Base-by-base conservation (phyloP, 1,139 yeast species). In the Yamadazyma diospyri region DNA sequence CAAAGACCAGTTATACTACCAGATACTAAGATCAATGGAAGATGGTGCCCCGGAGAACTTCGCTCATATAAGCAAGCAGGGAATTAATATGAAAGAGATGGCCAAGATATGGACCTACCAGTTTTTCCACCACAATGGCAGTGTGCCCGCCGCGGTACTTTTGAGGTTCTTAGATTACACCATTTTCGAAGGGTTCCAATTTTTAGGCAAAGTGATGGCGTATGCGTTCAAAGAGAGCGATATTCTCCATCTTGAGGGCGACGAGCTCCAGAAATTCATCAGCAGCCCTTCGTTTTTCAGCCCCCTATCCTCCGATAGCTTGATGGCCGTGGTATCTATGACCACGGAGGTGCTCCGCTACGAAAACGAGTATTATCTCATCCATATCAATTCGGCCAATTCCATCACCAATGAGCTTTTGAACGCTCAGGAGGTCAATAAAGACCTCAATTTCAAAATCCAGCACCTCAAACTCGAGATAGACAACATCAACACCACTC, bases 311-410 rank as follows among this genome's bases (percentile, higher is more conserved):
- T 21, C 25, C 5, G 25, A 25, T 7, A 19, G 46, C 13, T 42
- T 56, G 32, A 34, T 30, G 1, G 44, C 41, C 3, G 42, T 59
- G 1, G 39, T 63, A 18, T 29, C 41, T 9, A 41, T 43, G 16
- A 53, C 59, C 33, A 64, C 68, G 2, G 39, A 54, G 9, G 44
- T 69, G 9, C 57, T 69, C 40, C 61, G 58, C 40, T 69, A 62
- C 41, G 76, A 69, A 40, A 69, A 69, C 42, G 74, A 69, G 40
- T 68, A 53, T 43, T 66, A 65, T 35, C 51, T 69, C 35, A 55
- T 66, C 19, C 61, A 62, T 38, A 64, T 69, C 23, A 68, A 66
- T 45, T 59, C 70, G 2, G 46, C 68, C 33, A 64, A 56, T 37
- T 58, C 59, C 36, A 67, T 64, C 40, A 55, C 57, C 32, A 61